A percentile compares a stretch with the other conserved stretches of the same genome.
phyloP scores from a whole-genome alignment of 805 yeast genomes.

The Metschnikowia cubensis region DNA sequence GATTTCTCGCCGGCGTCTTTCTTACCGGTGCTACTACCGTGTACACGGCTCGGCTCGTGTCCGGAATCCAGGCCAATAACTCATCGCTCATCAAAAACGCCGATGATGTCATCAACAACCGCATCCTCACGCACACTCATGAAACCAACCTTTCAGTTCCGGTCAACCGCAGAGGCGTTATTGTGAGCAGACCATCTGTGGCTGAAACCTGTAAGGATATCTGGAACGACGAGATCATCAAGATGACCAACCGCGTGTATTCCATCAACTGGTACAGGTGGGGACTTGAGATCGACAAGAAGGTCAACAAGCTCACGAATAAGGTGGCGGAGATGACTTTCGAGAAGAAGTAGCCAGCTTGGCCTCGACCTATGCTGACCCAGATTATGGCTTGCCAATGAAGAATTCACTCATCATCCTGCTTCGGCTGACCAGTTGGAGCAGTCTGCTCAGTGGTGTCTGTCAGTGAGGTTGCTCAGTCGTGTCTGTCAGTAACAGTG shows the following conservation, averaged over 20 bases:
- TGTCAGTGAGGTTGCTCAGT: too few species aligned
- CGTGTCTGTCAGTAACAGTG: too few species aligned
- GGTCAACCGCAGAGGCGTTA: constrained; percentile 26
- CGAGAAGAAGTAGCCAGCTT: constrained; percentile 8
- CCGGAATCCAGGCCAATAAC: constrained; percentile 43
- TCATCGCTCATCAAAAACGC: constrained; percentile 47
- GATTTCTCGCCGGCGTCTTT: constrained; percentile 51
- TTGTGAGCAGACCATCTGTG: constrained; percentile 35
- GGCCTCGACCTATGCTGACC: background rate
- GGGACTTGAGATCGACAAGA: constrained; percentile 34
- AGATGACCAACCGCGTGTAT: constrained; percentile 61
- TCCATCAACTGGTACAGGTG: constrained; percentile 45
- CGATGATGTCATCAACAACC: constrained; percentile 47
- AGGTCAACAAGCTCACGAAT: constrained; percentile 27
- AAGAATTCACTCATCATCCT: too few species aligned
- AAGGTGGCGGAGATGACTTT: constrained; percentile 17
- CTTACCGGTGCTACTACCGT: constrained; percentile 60
- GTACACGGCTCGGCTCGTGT: constrained; percentile 55
- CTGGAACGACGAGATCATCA: constrained; percentile 73
- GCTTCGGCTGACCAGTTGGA: too few species aligned
- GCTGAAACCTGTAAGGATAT: constrained; percentile 67
- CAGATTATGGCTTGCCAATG: too few species aligned
- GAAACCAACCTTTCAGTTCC: constrained; percentile 42
- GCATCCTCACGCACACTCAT: constrained; percentile 48
- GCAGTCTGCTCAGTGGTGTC: too few species aligned